A percentile compares a stretch with the other conserved stretches of the same genome.
These are phyloP conservation scores for Phytophthora pluvialis DNA, from an alignment of 352 stramenopile genomes.

Conservation along the genomic window DNA sequence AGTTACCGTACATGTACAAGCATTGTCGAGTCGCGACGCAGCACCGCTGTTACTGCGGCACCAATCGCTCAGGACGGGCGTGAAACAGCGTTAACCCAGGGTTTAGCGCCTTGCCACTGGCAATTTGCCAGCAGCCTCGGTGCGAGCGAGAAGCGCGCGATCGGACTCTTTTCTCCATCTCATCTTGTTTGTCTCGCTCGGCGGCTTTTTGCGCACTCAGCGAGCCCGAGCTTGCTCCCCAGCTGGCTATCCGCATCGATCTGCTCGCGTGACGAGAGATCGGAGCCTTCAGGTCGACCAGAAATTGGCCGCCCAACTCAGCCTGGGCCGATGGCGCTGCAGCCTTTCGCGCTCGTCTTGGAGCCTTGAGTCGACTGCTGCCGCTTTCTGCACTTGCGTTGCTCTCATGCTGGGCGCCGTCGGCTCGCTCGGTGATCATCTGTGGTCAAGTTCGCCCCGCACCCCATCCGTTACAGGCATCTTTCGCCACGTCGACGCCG, in stretches of 20 bases:
- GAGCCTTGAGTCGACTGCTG: conserved; percentile 7
- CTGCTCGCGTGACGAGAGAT: conserved; percentile 28
- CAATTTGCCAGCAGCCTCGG: not conserved
- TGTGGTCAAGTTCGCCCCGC: not conserved
- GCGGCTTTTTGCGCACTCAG: conserved; percentile 19
- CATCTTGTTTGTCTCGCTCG: conserved; percentile 22
- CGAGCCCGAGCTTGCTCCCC: conserved; percentile 14
- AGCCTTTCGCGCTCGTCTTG: conserved; percentile 1
- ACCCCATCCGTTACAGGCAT: conserved; percentile 25
- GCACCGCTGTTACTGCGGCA: conserved; percentile 13
- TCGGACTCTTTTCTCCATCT: conserved; percentile 21
- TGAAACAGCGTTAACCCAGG: conserved; percentile 4
- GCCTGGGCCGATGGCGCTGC: not conserved
- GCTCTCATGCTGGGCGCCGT: not conserved
- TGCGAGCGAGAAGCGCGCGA: conserved; percentile 8
- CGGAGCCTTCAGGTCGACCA: conserved; percentile 5
- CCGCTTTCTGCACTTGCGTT: conserved; percentile 21
- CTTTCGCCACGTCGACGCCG: conserved; percentile 37
- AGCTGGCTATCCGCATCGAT: conserved; percentile 23
- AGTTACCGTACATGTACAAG: too few relatives aligned
- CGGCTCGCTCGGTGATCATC: conserved; percentile 8
- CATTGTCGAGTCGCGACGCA: conserved; percentile 26
- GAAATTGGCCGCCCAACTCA: conserved; percentile 29
- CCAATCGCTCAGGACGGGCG: conserved; percentile 16
- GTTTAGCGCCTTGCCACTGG: not conserved